These are phyloP conservation scores for Alternaria alternata DNA, from an alignment of 2,329 filamentous ascomycete genomes.

Conservation along the genomic window DNA sequence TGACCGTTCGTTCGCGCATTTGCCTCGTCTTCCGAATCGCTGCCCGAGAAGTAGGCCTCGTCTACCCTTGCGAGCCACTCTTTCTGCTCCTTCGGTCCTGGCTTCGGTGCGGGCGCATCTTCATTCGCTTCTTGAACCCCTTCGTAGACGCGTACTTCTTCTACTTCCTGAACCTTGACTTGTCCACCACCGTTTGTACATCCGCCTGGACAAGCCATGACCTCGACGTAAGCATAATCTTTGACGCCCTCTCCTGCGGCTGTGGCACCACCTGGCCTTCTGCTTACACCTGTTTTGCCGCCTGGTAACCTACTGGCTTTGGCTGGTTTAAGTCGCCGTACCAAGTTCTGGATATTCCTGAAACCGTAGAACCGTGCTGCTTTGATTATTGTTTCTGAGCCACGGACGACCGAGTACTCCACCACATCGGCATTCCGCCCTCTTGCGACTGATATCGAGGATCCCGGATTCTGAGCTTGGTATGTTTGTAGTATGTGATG, in stretches of 20 bases:
- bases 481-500: constrained; percentile 82
- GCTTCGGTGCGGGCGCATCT: constrained; percentile 57
- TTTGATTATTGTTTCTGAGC: constrained; percentile 47
- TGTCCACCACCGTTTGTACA: constrained; percentile 98
- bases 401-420: constrained; percentile 76
- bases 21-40: constrained; percentile 52
- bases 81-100: constrained; percentile 81
- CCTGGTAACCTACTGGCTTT: constrained; percentile 65
- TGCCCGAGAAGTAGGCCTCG: constrained; percentile 86
- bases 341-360: constrained; percentile 96
- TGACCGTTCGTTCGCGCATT: constrained; percentile 20
- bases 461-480: constrained; percentile 74
- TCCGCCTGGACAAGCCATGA: constrained; percentile 99
- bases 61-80: constrained; percentile 62
- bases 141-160: constrained; percentile 49
- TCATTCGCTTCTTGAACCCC: constrained; percentile 35
- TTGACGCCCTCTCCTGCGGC: constrained; percentile 65
- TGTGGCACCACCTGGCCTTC: constrained; percentile 76
- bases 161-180: constrained; percentile 85
- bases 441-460: constrained; percentile 72
- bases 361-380: constrained; percentile 92
- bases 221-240: constrained; percentile 94
- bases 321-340: constrained; percentile 86
- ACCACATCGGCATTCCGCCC: constrained; percentile 92
- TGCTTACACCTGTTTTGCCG: constrained; percentile 40